Evolutionary conservation across 2,329 filamentous ascomycete species (phyloP), one percentile per base, ranked within the genome.

Genomic region (Botrytis cinerea): DNA sequence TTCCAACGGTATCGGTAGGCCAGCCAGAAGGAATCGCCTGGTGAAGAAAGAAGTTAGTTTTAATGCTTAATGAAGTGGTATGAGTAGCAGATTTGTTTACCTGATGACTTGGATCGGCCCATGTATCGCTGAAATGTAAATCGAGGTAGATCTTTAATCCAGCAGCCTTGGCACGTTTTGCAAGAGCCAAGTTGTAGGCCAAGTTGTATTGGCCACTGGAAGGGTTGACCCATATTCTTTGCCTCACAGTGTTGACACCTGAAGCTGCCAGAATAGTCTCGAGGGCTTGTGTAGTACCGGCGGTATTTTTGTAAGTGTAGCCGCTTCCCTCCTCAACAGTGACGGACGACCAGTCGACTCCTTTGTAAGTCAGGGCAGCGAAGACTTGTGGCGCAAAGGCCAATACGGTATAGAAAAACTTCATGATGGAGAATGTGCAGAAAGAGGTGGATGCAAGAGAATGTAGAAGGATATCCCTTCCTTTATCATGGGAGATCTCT

Each of bases 181-280:
- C 91, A n/a, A 93, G 85, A 72, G 87, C 83, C 75, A 94, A 80
- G 79, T 93, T 93, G 82, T 93, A 93, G 74, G 87, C 87, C 60
- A 93, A 84, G 80, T 91, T 87, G 81, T 93, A 93, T 76, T 86
- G 85, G 63, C 90, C 89, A 76, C 88, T 86, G 18, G 86, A 83
- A 0, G 89, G 88, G 77, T 91, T 91, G 38, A 93, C 91, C 91
- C 91, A 93, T 61, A 93, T 81, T 40, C 92, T 86, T 80, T 93
- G 91, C 28, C 91, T 88, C 63, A 93, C 88, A 0, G 88, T 91
- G 81, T 93, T 93, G 77, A 92, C 87, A 22, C 91, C 91, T 43
- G 85, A 87, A 18, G 82, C 83, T 5, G 84, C 86, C 5, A 93
- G 82, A 71, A 93, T 92, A 2, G 82, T 84, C 78, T 93, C 91